Base-by-base conservation (phyloP, 2,329 filamentous ascomycete genomes). In the Epichloe coenophiala region DNA sequence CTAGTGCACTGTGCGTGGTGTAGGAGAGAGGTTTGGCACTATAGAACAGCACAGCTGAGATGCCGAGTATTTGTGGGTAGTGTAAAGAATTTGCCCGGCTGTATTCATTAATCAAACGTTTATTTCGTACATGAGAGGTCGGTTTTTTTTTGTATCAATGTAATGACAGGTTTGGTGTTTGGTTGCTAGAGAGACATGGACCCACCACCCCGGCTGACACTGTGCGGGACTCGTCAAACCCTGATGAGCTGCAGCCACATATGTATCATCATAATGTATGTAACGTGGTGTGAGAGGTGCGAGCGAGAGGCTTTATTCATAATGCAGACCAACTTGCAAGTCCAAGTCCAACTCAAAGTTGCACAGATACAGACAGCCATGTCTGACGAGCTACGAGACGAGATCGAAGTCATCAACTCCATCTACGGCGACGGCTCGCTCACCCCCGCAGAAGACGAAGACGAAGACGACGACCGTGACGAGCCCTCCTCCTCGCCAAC, bases 391-490 rank as follows among this genome's bases (percentile, higher is more conserved):
- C 75, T 91, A 27, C 65, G 68, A 46, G 86, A 93, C 67, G 87
- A 93, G 63, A 70, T 90, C 33, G 84, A 84, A 61, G 87, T 84
- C 55, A 84, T 93, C 61, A 93, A 91, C 66, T 86, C 87, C 50
- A 93, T 93, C 56, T 93, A 90, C 67, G 83, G 81, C 56, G 75
- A 81, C 45, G 72, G 71, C n/a, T 84, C 83, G 11, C 71, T 90
- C 51, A 52, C 65, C 48, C 61, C 71, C 42, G 60, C 69, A 27
- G 23, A 27, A 52, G 64, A 68, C 21, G 60, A 66, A 27, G 23
- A 27, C 52, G 64, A 68, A 19, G 60, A 66, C 39, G 58, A 61
- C 1, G 17, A 17, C 17, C 17, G 17, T 17, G 17, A 23, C 21
- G 4, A 5, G 21, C 6, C 21, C 21, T 2, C 47, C 23, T 27